These are phyloP conservation scores for Venturia oleaginea DNA, from an alignment of 2,329 filamentous ascomycete species.

Conservation along the genomic window DNA sequence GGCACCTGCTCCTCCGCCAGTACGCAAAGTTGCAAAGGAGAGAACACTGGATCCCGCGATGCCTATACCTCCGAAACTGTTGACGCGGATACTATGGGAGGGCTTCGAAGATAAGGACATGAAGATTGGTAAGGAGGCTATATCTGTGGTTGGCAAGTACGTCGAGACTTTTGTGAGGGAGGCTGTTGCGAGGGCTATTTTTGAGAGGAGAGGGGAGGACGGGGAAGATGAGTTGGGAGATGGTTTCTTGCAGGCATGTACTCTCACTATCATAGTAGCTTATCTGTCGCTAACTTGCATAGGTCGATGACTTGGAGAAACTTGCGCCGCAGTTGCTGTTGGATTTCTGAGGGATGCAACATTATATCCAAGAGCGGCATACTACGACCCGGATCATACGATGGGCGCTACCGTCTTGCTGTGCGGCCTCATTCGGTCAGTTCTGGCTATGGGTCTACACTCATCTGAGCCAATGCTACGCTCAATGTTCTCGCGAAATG, in stretches of 20 bases:
- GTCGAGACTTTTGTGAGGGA: conserved; percentile 87
- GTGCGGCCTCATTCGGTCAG: background rate
- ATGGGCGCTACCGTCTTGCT: too few species aligned
- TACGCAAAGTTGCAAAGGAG: conserved; percentile 25
- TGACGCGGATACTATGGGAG: conserved; percentile 69
- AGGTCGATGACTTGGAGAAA: conserved; percentile 86
- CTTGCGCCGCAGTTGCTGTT: conserved; percentile 75
- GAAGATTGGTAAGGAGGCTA: conserved; percentile 67
- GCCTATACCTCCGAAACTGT: conserved; percentile 60
- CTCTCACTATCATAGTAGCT: background rate
- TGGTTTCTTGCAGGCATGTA: conserved; percentile 58
- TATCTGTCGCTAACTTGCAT: conserved; percentile 11
- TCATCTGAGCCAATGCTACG: background rate
- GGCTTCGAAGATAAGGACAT: conserved; percentile 65
- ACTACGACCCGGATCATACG: background rate
- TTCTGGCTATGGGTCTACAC: background rate
- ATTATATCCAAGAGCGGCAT: too few species aligned
- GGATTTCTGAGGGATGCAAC: conserved; percentile 54
- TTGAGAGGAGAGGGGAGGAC: conserved; percentile 46
- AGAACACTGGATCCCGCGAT: conserved; percentile 15
- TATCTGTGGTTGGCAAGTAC: conserved; percentile 70
- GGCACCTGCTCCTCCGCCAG: conserved; percentile 18
- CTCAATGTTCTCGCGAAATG: background rate
- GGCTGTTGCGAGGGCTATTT: conserved; percentile 69
- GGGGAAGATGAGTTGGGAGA: conserved; percentile 30